These are phyloP conservation scores for Ascoidea rubescens DNA, from an alignment of 805 yeast genomes.

Conservation along the genomic window DNA sequence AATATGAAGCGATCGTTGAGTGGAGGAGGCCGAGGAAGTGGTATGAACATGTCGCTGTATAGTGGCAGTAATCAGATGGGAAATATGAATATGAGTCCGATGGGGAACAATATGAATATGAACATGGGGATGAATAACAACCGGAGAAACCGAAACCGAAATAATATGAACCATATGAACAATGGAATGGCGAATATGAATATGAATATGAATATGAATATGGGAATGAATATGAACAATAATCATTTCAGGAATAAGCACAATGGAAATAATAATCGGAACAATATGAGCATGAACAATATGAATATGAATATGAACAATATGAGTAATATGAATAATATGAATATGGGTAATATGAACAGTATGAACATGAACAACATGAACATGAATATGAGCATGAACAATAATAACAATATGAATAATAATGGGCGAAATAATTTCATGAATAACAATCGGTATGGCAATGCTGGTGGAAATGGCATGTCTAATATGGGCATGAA, in stretches of 20 bases:
- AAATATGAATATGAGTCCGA: too few species aligned
- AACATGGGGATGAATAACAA: too few species aligned
- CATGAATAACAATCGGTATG: not conserved
- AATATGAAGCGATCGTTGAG: slow-evolving; percentile 5
- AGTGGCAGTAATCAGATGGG: too few species aligned
- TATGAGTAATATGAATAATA: slow-evolving; percentile 4
- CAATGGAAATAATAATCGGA: not conserved
- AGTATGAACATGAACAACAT: slow-evolving; percentile 1
- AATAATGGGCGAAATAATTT: not conserved
- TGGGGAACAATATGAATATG: too few species aligned
- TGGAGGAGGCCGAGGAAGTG: too few species aligned
- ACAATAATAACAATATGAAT: slow-evolving; percentile 1
- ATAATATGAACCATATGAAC: slow-evolving; percentile 19
- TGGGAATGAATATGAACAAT: slow-evolving; percentile 3
- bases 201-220: slow-evolving; percentile 2
- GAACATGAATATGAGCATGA: slow-evolving; percentile 5
- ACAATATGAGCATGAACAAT: not conserved
- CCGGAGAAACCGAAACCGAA: slow-evolving; percentile 11
- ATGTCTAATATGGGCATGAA: too few species aligned
- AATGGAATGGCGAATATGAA: not conserved
- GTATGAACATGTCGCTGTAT: too few species aligned
- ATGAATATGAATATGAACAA: slow-evolving; percentile 4
- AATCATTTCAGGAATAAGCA: slow-evolving; percentile 4
- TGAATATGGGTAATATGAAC: not conserved
- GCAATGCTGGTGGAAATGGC: not conserved